Conservation (phyloP, 495 filamentous ascomycete genomes). For the Trichoderma gamsii region DNA sequence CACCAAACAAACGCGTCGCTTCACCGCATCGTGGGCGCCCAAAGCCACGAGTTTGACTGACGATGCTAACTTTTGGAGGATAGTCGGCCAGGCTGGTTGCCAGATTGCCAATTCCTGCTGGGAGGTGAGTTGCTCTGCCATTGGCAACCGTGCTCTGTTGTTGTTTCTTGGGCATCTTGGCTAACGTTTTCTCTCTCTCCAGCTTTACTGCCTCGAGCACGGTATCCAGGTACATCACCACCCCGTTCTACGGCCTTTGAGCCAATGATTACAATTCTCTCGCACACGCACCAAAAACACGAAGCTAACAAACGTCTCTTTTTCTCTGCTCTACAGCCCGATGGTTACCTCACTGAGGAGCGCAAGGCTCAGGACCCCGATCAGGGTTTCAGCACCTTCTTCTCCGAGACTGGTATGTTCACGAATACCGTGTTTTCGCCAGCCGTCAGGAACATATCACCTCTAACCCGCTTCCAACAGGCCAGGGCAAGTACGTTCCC, state of each 20-base stretch:
- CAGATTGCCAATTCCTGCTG: constrained; percentile 99
- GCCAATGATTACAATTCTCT: not conserved
- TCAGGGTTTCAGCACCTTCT: constrained; percentile 99
- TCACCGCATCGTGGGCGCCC: constrained; percentile 34
- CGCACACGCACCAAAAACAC: not conserved
- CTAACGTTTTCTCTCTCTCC: constrained; percentile 27
- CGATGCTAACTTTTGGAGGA: constrained; percentile 38
- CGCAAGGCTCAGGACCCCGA: constrained; percentile 88
- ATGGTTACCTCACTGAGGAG: constrained; percentile 98
- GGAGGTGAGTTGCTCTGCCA: constrained; percentile 70
- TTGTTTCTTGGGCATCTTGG: not conserved
- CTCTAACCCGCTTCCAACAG: constrained; percentile 36
- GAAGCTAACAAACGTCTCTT: constrained; percentile 13
- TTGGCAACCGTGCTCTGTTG: not conserved
- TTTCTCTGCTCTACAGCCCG: constrained; percentile 57
- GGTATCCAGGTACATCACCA: constrained; percentile 81
- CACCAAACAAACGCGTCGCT: constrained; percentile 27
- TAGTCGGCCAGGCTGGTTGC: constrained; percentile 99
- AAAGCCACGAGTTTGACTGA: constrained; percentile 19
- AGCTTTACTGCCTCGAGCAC: constrained; percentile 99
- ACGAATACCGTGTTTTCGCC: not conserved
- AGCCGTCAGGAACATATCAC: constrained; percentile 14
- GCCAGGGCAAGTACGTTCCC: constrained; percentile 97
- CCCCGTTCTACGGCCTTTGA: not conserved
- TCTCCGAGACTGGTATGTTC: constrained; percentile 92